A percentile compares a stretch with the other conserved stretches of the same genome.
Evolutionary conservation across 495 filamentous ascomycete species (phyloP).

Genomic region (Schizothecium vesticola): DNA sequence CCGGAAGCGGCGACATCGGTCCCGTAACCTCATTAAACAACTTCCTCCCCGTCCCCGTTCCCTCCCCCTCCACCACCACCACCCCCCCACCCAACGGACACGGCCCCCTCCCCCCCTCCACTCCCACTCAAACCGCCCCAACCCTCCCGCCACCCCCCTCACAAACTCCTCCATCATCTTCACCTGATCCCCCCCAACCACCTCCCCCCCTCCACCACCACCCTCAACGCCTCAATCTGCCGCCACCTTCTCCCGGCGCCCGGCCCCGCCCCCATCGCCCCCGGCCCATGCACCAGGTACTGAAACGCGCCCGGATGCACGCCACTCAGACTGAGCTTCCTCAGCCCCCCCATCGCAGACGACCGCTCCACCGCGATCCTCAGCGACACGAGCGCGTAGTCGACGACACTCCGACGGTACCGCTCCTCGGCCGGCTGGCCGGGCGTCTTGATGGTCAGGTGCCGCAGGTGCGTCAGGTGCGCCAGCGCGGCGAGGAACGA

Average conservation of each 20-base stretch:
- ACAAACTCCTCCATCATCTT: conserved; percentile 72
- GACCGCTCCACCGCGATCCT: conserved; percentile 66
- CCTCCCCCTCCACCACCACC: conserved; percentile 61
- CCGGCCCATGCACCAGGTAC: conserved; percentile 61
- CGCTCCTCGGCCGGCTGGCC: conserved; percentile 59
- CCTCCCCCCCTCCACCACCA: conserved; percentile 56
- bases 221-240: conserved; percentile 63
- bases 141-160: conserved; percentile 52
- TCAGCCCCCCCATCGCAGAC: conserved; percentile 52
- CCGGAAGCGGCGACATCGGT: conserved; percentile 46
- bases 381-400: conserved; percentile 75
- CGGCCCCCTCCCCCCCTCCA: conserved; percentile 57
- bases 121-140: conserved; percentile 61
- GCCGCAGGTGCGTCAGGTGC: conserved; percentile 56
- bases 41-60: conserved; percentile 49
- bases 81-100: conserved; percentile 57
- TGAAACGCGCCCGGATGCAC: conserved; percentile 65
- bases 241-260: conserved; percentile 60
- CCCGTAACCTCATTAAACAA: conserved; percentile 50
- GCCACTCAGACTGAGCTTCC: conserved; percentile 57
- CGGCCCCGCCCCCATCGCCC: conserved; percentile 58
- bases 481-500: conserved; percentile 68
- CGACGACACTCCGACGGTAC: conserved; percentile 67
- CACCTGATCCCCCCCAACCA: conserved; percentile 59
- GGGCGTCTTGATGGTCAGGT: conserved; percentile 66